Evolutionary conservation across 371 early-diverging fungal genomes (phyloP).

Genomic region (Polyrhizophydium stewartii): DNA sequence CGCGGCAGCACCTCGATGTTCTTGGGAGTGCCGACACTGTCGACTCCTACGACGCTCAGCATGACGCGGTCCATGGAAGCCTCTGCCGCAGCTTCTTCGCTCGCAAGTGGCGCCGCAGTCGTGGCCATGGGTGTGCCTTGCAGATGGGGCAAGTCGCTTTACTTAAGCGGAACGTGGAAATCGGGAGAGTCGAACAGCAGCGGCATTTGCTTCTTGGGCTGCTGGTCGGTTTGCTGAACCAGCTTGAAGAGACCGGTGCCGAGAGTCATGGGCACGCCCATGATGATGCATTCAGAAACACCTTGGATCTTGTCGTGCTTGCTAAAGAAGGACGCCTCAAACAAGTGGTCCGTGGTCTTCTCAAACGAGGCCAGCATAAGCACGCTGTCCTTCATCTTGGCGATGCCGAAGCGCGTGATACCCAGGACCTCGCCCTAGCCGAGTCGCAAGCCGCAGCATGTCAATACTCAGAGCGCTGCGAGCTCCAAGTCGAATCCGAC

Average conservation of each 20-base stretch:
- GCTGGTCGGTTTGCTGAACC: background rate
- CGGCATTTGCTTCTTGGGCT: background rate
- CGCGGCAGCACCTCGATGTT: no score
- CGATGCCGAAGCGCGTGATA: conserved; percentile 98
- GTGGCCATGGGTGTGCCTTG: no score
- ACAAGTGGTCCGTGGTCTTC: conserved; percentile 98
- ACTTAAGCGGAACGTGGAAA: background rate
- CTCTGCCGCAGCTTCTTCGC: no score
- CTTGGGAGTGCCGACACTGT: no score
- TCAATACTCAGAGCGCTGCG: background rate
- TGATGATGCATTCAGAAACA: conserved; percentile 98
- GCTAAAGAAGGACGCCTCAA: conserved; percentile 94
- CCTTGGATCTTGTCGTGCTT: conserved; percentile 93
- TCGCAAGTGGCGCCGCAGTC: no score
- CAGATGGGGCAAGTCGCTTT: no score
- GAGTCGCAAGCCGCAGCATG: background rate
- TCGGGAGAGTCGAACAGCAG: conserved; percentile 2
- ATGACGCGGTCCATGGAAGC: no score
- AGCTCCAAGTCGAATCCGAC: no score
- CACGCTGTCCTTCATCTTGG: conserved; percentile 99
- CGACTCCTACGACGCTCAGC: no score
- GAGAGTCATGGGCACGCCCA: conserved; percentile 95
- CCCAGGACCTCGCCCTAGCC: conserved; percentile 94
- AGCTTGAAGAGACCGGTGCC: conserved; percentile 97
- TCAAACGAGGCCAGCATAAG: conserved; percentile 99